These are phyloP conservation scores for Eimeria maxima DNA, from an alignment of 169 alveolate genomes.

Conservation along the genomic window DNA sequence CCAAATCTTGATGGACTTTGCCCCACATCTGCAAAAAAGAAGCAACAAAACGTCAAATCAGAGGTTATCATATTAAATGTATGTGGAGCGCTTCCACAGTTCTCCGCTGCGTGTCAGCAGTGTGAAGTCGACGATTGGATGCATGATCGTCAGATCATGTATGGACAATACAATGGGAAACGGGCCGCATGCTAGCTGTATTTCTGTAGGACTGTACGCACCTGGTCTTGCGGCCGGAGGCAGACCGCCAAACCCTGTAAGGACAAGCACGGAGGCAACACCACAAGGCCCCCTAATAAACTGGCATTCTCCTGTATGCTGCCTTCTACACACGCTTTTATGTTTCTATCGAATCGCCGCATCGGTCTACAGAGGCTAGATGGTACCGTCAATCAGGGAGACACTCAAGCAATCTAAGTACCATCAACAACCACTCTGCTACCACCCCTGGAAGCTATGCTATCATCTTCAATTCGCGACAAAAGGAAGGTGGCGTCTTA, in stretches of 20 bases:
- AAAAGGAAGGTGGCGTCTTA: too few species aligned
- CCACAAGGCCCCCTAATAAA: neutral
- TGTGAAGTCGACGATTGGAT: too few species aligned
- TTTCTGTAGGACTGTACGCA: neutral
- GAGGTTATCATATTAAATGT: too few species aligned
- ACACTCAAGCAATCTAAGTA: neutral
- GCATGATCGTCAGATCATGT: too few species aligned
- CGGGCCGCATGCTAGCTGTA: neutral
- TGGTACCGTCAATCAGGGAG: neutral
- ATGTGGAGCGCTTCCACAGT: too few species aligned
- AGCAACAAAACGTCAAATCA: neutral
- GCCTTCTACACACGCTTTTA: neutral
- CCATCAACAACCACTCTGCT: neutral
- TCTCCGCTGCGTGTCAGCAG: too few species aligned
- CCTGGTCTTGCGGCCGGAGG: neutral
- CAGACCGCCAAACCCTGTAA: neutral
- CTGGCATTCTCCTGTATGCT: too few species aligned
- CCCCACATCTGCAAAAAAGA: neutral
- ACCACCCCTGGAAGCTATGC: neutral
- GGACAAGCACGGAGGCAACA: neutral
- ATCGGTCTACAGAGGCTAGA: neutral
- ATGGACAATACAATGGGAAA: too few species aligned
- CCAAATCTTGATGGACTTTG: neutral
- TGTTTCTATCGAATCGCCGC: neutral
- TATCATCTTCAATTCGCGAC: neutral